Conservation (phyloP, 2,329 filamentous ascomycete species). For the Aureobasidium sp. region DNA sequence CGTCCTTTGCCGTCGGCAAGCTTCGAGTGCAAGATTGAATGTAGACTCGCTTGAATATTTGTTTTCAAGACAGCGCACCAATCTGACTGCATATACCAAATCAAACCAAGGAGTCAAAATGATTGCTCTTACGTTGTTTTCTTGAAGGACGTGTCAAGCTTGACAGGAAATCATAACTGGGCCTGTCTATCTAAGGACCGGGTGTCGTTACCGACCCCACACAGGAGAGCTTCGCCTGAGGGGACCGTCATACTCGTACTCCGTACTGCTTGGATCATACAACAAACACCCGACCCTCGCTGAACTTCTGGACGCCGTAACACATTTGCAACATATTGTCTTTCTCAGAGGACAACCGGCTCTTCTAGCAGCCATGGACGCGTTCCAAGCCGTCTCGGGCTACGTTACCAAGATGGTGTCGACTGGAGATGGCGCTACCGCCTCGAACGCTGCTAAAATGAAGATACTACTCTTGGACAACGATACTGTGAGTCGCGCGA, state of each 20-base stretch:
- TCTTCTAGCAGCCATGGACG: slow-evolving; percentile 59
- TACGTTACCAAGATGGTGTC: slow-evolving; percentile 97
- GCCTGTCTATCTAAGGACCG: neutral
- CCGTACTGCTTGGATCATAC: neutral
- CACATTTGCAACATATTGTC: neutral
- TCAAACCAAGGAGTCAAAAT: neutral
- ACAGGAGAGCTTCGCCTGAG: neutral
- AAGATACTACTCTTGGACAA: slow-evolving; percentile 91
- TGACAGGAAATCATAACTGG: neutral
- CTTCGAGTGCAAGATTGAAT: neutral
- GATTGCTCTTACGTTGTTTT: neutral
- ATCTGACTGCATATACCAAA: no score
- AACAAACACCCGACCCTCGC: neutral
- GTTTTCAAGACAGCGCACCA: neutral
- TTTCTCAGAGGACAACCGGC: neutral
- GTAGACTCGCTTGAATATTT: neutral
- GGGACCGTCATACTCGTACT: slow-evolving; percentile 6
- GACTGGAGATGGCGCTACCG: slow-evolving; percentile 55
- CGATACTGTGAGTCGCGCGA: slow-evolving; percentile 60
- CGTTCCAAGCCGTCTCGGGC: slow-evolving; percentile 83
- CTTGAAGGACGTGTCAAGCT: no score
- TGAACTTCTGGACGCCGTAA: neutral
- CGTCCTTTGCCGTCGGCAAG: neutral
- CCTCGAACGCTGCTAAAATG: slow-evolving; percentile 78
- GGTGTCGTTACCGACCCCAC: neutral